These are phyloP conservation scores for Chionographis japonica DNA, from an alignment of 106 monocot species.

Conservation along the genomic window DNA sequence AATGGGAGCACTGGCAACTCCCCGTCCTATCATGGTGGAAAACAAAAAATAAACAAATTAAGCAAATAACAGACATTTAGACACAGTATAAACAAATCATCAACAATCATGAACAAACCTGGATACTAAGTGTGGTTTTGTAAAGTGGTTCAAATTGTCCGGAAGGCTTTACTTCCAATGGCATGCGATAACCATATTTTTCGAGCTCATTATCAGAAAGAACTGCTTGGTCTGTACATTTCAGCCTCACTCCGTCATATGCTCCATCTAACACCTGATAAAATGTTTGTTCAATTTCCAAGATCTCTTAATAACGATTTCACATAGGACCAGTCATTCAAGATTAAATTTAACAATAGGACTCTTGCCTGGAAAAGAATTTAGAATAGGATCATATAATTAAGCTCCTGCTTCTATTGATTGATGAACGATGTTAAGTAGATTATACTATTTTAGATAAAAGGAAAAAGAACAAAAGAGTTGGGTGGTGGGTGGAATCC, in stretches of 20 bases:
- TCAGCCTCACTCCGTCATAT: conserved; percentile 74
- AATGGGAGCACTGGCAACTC: conserved; percentile 90
- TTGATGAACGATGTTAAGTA: not conserved
- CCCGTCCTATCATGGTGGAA: conserved; percentile 57
- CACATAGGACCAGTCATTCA: too few relatives aligned
- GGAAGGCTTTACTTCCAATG: conserved; percentile 77
- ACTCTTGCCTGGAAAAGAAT: not conserved
- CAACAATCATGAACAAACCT: conserved; percentile 40
- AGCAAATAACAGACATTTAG: not conserved
- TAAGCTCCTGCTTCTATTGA: not conserved
- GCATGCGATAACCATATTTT: conserved; percentile 54
- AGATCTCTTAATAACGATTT: not conserved
- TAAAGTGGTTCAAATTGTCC: conserved; percentile 93
- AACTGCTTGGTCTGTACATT: conserved; percentile 71
- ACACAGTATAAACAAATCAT: not conserved
- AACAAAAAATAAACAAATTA: conserved; percentile 5
- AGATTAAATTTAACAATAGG: not conserved
- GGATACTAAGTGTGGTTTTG: conserved; percentile 76
- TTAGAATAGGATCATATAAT: not conserved
- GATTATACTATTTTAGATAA: not conserved
- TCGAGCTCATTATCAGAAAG: conserved; percentile 65
- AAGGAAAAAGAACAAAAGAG: not conserved
- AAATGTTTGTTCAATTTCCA: not conserved
- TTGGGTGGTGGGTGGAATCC: not conserved
- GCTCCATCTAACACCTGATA: conserved; percentile 79